Conservation (phyloP, 371 early-diverging fungal genomes). For the Syncephalis plumigaleata region DNA sequence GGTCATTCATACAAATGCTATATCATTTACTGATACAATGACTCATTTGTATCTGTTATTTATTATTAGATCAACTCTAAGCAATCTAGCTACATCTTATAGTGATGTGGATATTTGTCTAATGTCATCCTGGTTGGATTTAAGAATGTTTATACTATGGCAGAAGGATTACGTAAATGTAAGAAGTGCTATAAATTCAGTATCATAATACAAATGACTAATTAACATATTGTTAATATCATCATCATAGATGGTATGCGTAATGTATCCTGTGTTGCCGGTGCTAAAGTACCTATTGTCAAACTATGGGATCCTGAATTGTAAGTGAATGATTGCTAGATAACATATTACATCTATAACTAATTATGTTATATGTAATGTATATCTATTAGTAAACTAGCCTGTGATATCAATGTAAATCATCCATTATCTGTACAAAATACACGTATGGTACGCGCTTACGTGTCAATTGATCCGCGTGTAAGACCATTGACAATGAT, state of each 20-base stretch:
- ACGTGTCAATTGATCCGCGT: slow-evolving; percentile 60
- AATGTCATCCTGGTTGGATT: slow-evolving; percentile 26
- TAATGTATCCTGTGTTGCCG: slow-evolving; percentile 29
- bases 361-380: background rate
- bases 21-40: background rate
- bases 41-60: background rate
- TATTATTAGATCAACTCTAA: slow-evolving; percentile 25
- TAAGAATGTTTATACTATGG: slow-evolving; percentile 21
- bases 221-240: slow-evolving; percentile 8
- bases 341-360: too few species aligned
- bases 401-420: slow-evolving; percentile 77
- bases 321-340: slow-evolving; percentile 20
- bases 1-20: background rate
- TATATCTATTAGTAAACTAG: slow-evolving; percentile 19
- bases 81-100: slow-evolving; percentile 25
- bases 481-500: slow-evolving; percentile 55
- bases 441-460: slow-evolving; percentile 54
- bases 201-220: background rate
- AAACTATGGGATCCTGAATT: slow-evolving; percentile 35
- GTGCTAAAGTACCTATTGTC: slow-evolving; percentile 48
- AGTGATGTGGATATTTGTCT: slow-evolving; percentile 45
- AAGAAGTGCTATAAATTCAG: too few species aligned
- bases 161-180: slow-evolving; percentile 1
- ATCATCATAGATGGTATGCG: slow-evolving; percentile 30
- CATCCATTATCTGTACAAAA: slow-evolving; percentile 62